Conservation (phyloP, 2,329 filamentous ascomycete species). For the Fusarium dimerum region DNA sequence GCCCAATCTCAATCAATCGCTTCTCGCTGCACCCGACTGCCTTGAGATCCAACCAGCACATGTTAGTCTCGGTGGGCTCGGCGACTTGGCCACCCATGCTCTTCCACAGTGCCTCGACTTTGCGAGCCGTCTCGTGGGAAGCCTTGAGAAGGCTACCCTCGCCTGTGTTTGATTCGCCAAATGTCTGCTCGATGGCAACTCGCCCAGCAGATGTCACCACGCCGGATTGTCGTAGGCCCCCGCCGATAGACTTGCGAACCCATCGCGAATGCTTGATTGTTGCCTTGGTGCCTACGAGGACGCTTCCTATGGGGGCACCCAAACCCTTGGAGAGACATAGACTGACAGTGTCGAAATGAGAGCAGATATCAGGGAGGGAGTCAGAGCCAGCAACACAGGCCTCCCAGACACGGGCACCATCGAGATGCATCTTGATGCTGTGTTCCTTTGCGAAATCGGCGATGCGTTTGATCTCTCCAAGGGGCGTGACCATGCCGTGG, state of each 20-base stretch:
- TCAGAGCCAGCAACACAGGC: conserved; percentile 72
- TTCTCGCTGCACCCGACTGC: conserved; percentile 49
- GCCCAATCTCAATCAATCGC: conserved; percentile 42
- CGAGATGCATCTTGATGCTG: conserved; percentile 70
- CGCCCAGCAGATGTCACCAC: conserved; percentile 71
- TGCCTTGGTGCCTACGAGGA: conserved; percentile 58
- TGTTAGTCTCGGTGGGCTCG: conserved; percentile 82
- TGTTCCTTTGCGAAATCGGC: conserved; percentile 66
- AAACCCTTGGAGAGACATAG: conserved; percentile 83
- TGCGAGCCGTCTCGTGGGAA: conserved; percentile 64
- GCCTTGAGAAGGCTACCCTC: conserved; percentile 58
- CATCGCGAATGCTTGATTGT: conserved; percentile 43
- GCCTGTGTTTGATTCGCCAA: conserved; percentile 39
- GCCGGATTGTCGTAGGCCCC: conserved; percentile 72
- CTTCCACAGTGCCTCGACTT: conserved; percentile 70
- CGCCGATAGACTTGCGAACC: conserved; percentile 71
- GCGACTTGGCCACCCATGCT: conserved; percentile 67
- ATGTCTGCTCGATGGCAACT: conserved; percentile 61
- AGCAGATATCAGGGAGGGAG: conserved; percentile 65
- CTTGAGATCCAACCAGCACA: conserved; percentile 81
- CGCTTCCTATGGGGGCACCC: conserved; percentile 77
- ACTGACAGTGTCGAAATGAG: conserved; percentile 71
- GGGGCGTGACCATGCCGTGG: conserved; percentile 75
- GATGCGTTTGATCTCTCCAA: conserved; percentile 70
- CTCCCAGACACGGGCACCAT: conserved; percentile 82